Evolutionary conservation across 108 stramenopile genomes (phyloP).

Genomic region (Schizochytrium sp.): DNA sequence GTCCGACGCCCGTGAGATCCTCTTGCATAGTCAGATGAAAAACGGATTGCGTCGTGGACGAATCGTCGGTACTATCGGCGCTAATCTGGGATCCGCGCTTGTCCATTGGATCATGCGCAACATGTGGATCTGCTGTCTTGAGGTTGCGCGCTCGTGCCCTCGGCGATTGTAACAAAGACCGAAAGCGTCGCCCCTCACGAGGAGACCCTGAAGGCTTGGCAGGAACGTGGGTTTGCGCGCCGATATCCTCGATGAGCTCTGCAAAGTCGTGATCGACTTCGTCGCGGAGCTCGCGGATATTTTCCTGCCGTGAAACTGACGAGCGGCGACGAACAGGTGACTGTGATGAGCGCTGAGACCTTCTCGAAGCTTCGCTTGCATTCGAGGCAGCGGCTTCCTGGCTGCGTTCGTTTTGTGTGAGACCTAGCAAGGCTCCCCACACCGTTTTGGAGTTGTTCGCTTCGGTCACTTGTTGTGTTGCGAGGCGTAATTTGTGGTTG

Average conservation of each 20-base stretch:
- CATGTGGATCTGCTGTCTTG: background rate
- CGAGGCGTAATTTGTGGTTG: background rate
- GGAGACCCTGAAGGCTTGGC: too few relatives aligned
- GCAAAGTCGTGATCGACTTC: background rate
- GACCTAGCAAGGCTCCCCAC: background rate
- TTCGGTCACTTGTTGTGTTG: background rate
- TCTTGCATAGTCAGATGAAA: background rate
- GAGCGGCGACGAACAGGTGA: background rate
- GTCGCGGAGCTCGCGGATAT: background rate
- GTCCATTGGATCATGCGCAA: background rate
- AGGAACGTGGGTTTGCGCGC: background rate
- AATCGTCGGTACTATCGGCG: background rate
- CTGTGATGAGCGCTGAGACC: too few relatives aligned
- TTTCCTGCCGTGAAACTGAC: background rate
- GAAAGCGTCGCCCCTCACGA: too few relatives aligned
- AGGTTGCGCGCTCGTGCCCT: background rate
- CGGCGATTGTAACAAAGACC: background rate
- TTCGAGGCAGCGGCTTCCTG: background rate
- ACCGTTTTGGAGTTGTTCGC: background rate
- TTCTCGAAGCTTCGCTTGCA: too few relatives aligned
- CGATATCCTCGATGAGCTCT: background rate
- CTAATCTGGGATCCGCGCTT: background rate
- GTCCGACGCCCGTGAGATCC: background rate
- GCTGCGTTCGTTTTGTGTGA: background rate
- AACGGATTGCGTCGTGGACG: background rate